A percentile compares a stretch with the other conserved stretches of the same genome.
Evolutionary conservation across 129 eudicot genomes (phyloP).

Genomic region (Tanacetum coccineum): DNA sequence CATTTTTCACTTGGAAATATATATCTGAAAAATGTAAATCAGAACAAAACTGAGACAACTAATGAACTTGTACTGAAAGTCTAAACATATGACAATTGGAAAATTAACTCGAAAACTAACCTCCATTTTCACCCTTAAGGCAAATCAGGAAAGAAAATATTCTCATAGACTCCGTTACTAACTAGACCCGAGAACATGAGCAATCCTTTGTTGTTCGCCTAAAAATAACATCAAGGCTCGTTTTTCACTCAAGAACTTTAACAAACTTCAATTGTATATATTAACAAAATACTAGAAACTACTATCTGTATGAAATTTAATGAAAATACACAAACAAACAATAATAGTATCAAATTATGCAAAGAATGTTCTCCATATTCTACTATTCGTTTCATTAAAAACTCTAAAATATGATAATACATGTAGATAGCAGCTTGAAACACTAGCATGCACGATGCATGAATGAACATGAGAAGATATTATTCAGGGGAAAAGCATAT

Average conservation of each 20-base stretch:
- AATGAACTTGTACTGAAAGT: conserved; percentile 5
- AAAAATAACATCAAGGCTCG: conserved; percentile 18
- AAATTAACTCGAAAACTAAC: conserved; percentile 41
- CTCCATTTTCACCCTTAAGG: conserved; percentile 92
- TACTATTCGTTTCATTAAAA: no score
- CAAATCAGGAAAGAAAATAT: conserved; percentile 81
- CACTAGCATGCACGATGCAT: background rate
- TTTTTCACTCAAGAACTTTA: background rate
- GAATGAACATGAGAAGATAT: background rate
- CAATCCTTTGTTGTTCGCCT: conserved; percentile 83
- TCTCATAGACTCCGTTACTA: conserved; percentile 55
- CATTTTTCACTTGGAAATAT: conserved; percentile 85
- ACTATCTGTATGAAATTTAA: background rate
- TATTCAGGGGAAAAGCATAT: background rate
- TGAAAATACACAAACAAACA: background rate
- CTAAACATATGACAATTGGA: conserved; percentile 7
- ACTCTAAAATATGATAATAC: no score
- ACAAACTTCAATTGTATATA: background rate
- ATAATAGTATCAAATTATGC: no score
- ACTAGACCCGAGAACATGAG: conserved; percentile 67
- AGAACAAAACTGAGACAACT: background rate
- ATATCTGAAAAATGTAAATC: conserved; percentile 39
- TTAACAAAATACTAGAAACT: background rate
- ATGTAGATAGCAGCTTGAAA: background rate
- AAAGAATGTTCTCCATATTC: no score